Evolutionary conservation across 805 yeast genomes (phyloP), one percentile per base, ranked within the genome.

Genomic region (Candida adriatica): DNA sequence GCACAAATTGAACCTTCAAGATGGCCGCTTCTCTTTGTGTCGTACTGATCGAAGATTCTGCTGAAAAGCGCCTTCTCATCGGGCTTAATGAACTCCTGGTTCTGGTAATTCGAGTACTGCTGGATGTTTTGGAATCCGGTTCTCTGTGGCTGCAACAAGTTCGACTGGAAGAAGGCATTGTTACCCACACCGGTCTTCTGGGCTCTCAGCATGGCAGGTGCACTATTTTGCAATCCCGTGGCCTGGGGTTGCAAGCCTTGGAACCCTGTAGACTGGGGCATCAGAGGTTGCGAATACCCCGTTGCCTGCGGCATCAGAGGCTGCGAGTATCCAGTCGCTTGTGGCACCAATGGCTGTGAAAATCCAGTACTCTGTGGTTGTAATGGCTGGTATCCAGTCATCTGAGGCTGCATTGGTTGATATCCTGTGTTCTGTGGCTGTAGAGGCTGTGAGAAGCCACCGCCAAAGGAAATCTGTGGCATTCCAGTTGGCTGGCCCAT

Each of bases 41-140:
- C 96, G 86, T 95, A 90, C 24, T 92, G 87, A 34, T 69, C 71
- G 61, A 92, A 90, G 37, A 90, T 84, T 30, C 79, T 83, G 49
- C 83, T 94, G 59, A 88, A 90, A 36, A 86, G 75, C 34, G 68
- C 68, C 53, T 86, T 88, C 53, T 90, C 97, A 47, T 84, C 86
- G 46, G 83, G 81, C 30, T 94, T 78, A 45, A 90, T 86, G 16
- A 81, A 80, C 37, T 79, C 76, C 13, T 74, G 68, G 28, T 58
- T 53, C 50, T 32, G 59, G 51, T 34, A 52, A 42, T 56, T 50
- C 10, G 48, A 46, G 16, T 39, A 45, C 17, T 45, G 42, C 13
- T 43, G 41, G 51, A 52, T 36, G 51, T 49, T 39, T 29, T 46
- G 49, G 40, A 51, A 51, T 3, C 56, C 56, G 19, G 56, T 51